A percentile compares a stretch with the other conserved stretches of the same genome.
These are phyloP conservation scores for Rosa chinensis DNA, from an alignment of 306 rosid genomes.

Conservation along the genomic window DNA sequence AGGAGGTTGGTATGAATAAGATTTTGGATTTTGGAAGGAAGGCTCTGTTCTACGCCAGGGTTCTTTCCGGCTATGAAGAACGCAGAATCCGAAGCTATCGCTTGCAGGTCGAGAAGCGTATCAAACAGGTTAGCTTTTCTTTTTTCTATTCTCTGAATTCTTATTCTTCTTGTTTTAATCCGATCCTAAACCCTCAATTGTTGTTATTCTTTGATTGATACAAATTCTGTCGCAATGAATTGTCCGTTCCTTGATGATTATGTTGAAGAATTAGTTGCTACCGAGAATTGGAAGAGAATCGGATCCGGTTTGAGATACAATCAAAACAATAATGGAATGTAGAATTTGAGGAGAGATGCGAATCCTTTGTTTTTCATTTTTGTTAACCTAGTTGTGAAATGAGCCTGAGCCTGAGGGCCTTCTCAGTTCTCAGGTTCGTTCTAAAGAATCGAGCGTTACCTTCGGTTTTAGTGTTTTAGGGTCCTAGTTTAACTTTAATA, in stretches of 20 bases:
- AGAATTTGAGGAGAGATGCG: neutral
- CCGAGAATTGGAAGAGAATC: neutral
- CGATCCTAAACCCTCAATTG: neutral
- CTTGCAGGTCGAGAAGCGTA: conserved; percentile 56
- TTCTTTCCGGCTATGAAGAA: conserved; percentile 90
- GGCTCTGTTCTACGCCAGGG: conserved; percentile 64
- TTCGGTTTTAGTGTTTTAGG: neutral
- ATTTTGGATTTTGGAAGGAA: conserved; percentile 60
- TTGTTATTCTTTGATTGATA: neutral
- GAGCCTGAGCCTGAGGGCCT: neutral
- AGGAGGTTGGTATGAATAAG: conserved; percentile 49
- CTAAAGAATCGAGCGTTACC: neutral
- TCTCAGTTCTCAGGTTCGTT: neutral
- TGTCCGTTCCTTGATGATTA: neutral
- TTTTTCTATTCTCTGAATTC: neutral
- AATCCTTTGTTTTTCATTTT: neutral
- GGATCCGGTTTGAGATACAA: neutral
- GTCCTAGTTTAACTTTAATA: neutral
- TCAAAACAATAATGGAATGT: neutral
- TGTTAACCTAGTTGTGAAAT: neutral
- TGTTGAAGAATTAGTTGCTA: neutral
- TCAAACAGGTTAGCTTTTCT: conserved; percentile 35
- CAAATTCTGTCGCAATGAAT: neutral
- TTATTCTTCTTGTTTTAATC: neutral
- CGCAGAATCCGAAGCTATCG: conserved; percentile 72